Percentiles rank a stretch among this genome's conserved stretches.
phyloP scores from a whole-genome alignment of 208 protist genomes.

The Trypanosoma caninum region DNA sequence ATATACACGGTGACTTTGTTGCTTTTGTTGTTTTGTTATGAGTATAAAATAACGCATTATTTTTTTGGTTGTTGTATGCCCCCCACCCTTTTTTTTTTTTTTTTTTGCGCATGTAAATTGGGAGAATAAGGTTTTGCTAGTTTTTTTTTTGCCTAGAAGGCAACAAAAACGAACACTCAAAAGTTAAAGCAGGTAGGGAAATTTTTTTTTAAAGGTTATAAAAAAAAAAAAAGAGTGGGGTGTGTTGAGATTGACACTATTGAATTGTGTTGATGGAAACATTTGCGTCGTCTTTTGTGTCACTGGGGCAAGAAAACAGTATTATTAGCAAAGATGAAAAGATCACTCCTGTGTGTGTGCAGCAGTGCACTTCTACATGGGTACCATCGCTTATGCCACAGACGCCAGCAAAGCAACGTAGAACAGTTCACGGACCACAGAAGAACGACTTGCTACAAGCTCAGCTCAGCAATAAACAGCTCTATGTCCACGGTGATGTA shows the following conservation, averaged over 20 bases:
- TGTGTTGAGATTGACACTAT: too few species aligned
- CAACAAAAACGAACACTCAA: too few species aligned
- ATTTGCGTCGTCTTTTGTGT: conserved; percentile 5
- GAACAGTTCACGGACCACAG: conserved; percentile 39
- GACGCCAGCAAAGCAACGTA: conserved; percentile 49
- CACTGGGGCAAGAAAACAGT: conserved; percentile 1
- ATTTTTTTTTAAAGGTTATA: background rate
- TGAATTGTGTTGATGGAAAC: conserved; percentile 7
- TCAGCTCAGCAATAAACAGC: background rate
- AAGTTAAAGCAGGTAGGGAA: conserved; percentile 5
- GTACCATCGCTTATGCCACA: conserved; percentile 13
- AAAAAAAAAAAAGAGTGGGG: background rate
- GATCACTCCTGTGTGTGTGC: conserved; percentile 5
- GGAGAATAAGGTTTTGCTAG: background rate
- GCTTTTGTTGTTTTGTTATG: too few species aligned
- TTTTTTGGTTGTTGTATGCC: background rate
- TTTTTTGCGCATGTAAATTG: background rate
- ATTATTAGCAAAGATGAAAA: conserved; percentile 11
- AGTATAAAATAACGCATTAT: background rate
- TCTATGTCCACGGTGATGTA: background rate
- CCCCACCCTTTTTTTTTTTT: background rate
- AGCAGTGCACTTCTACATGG: background rate
- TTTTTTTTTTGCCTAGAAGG: conserved; percentile 12
- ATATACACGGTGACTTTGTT: too few species aligned
- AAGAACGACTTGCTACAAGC: conserved; percentile 5